Evolutionary conservation across 2,329 filamentous ascomycete genomes (phyloP), one percentile per base, ranked within the genome.

Genomic region (Macroventuria anomochaeta): DNA sequence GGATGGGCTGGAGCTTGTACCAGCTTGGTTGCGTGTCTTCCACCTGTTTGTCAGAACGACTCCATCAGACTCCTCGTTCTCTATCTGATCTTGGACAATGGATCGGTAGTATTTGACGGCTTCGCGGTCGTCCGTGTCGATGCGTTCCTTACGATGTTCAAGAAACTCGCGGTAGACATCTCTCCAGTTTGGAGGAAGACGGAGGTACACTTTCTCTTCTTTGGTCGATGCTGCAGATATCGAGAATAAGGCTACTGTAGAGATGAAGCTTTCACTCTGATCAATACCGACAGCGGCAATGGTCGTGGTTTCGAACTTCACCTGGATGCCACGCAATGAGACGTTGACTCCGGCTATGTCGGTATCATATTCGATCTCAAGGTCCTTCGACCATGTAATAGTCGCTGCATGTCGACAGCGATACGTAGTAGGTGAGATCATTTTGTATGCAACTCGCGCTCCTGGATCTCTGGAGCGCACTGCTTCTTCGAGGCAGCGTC

Each of bases 201-300:
- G 85, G 58, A 96, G 73, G 54, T 88, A 88, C 2, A 91, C 85
- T 71, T 96, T 97, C 59, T 96, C 91, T 67, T 97, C 93, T 64
- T 91, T 95, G 0, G 85, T 76, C 13, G 87, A 90, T n/a, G 84
- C 83, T 1, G 86, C 85, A 60, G 92, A 96, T 0, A 96, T 81
- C 33, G 90, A 82, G 71, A 96, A 97, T 1, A 99, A 77, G 1
- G 89, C 91, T 11, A 85, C 81, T 0, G 92, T 96, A 5, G 92
- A 90, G 34, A 95, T 83, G 63, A 88, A 97, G 1, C 88, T 88
- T 73, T 97, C 93, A 5, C 95, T 96, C 70, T 99, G 93, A 59
- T 87, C 86, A 11, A 81, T 63, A 46, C 91, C 88, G 0, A 91
- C 85, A 0, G 91, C 88, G 10, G 91, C 89, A 36, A 96, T 75